phyloP scores from a whole-genome alignment of 1,284 basidiomycete genomes.

The Agaricales sp. region DNA sequence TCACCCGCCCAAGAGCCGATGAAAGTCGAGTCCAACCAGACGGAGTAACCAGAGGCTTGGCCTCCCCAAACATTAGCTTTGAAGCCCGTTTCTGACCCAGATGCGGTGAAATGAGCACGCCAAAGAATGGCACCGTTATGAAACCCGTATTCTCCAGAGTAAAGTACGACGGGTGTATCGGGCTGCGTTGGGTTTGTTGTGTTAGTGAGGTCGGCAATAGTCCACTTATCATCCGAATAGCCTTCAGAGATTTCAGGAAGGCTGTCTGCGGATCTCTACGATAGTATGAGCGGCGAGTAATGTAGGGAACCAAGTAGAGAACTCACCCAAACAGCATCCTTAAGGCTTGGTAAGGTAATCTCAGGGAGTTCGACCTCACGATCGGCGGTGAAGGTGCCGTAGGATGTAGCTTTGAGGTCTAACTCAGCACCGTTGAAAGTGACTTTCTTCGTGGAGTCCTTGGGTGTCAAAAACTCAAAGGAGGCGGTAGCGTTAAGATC shows the following conservation, averaged over 20 bases:
- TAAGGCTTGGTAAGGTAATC: slow-evolving; percentile 22
- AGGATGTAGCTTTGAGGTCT: slow-evolving; percentile 21
- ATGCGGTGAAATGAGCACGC: slow-evolving; percentile 37
- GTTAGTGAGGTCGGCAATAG: slow-evolving; percentile 24
- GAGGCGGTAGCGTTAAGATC: slow-evolving; percentile 30
- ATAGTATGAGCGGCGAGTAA: not conserved
- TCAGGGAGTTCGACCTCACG: slow-evolving; percentile 19
- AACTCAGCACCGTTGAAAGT: slow-evolving; percentile 29
- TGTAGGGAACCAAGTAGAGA: not conserved
- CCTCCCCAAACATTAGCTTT: slow-evolving; percentile 32
- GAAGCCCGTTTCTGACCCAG: slow-evolving; percentile 30
- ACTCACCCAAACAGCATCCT: slow-evolving; percentile 25
- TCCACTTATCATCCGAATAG: slow-evolving; percentile 28
- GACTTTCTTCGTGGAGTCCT: slow-evolving; percentile 22
- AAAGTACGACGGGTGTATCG: slow-evolving; percentile 30
- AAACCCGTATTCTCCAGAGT: slow-evolving; percentile 42
- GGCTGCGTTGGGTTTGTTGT: slow-evolving; percentile 27
- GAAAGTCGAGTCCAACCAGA: slow-evolving; percentile 38
- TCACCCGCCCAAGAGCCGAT: slow-evolving; percentile 39
- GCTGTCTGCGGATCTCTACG: slow-evolving; percentile 26
- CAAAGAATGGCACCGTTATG: slow-evolving; percentile 47
- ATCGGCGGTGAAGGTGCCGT: slow-evolving; percentile 25
- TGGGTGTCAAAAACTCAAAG: slow-evolving; percentile 34
- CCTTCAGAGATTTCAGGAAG: slow-evolving; percentile 23
- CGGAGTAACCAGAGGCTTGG: slow-evolving; percentile 33